Evolutionary conservation across 768 basidiomycete species (phyloP), one percentile per base, ranked within the genome.

Genomic region (Gloeostereum incarnatum): DNA sequence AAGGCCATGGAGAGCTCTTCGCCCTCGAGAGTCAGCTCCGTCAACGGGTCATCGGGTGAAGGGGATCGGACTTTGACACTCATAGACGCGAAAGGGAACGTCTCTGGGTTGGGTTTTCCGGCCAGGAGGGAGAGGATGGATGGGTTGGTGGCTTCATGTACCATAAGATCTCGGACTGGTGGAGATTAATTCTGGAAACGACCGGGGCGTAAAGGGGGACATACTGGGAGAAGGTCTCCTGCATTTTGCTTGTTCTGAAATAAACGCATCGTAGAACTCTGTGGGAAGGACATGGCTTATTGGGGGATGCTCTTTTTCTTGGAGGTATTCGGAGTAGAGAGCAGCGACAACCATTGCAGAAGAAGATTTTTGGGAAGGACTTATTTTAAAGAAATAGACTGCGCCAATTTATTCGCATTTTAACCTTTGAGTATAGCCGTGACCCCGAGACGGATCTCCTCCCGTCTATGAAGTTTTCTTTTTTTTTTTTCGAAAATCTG

Each of bases 21-120:
- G 0, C 66, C 69, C 10, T 65, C 63, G 36, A 94, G 60, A 1
- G 61, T 65, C 31, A 90, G 53, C 0, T 65, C 54, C 2, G 62
- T 60, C 18, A 31, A 31, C 20, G 76, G 71, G 36, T 67, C 54
- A 16, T 51, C 45, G 8, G 63, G 60, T 39, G 53, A 55, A 3
- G 73, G 72, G 6, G 75, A 71, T 10, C 68, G 62, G 3, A 76
- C 67, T 2, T 65, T 73, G 56, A 87, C 75, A 38, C 71, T 78
- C 47, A 98, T 63, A 0, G 81, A 78, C 2, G 78, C 77, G 63
- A 98, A 85, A 2, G 94, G 93, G 63, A 96, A 98, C 18, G 86
- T 83, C 13, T 68, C 63, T 6, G 81, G 70, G 51, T 94, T 92
- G 5, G 93, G 93, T 56, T 93, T 90, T 20, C 94, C 94, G 0